Base-by-base conservation (phyloP, 352 stramenopile genomes). In the Phytophthora macrochlamydospora region DNA sequence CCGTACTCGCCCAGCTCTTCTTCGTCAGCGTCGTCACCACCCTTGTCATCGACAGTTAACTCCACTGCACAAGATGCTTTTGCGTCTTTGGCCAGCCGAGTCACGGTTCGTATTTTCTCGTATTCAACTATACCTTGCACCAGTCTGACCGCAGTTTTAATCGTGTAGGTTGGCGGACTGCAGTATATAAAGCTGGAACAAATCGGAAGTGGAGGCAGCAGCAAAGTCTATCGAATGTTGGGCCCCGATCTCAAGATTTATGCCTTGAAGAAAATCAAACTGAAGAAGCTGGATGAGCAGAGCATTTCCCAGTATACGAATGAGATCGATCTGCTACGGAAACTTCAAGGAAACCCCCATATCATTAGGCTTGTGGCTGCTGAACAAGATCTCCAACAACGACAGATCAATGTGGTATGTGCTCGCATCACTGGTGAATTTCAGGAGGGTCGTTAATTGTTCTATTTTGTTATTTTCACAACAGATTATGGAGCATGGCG, bases 211-310 rank as follows among this genome's bases (percentile, higher is more conserved):
- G 97, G 97, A 18, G 97, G 97, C 0, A 99, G 94, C 55, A 98
- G 95, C 76, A 99, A 99, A 79, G 97, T 99, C 1, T 99, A 98
- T 66, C 79, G 95, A 29, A 97, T 98, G 58, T 81, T 99, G 6
- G 95, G 92, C 0, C 87, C 89, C 7, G 91, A 98, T 61, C 87
- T 95, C 49, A 90, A 97, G 40, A 97, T 99, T 30, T 95, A 99
- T 37, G 97, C 97, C n/a, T 84, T 99, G 13, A 99, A 99, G 75
- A 97, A 97, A 65, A 98, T 99, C 43, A 98, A 98, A 62, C 79
- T 99, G 30, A 92, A 96, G 67, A 89, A 90, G 14, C 77, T 98
- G 53, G 96, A 98, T 45, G 81, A 83, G 29, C 81, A 87, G 54
- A 93, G 85, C 24, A 92, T 99, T 45, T 93, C 96, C 55, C 95